Evolutionary conservation across 805 yeast genomes (phyloP).

Genomic region (Metschnikowia rubicola): DNA sequence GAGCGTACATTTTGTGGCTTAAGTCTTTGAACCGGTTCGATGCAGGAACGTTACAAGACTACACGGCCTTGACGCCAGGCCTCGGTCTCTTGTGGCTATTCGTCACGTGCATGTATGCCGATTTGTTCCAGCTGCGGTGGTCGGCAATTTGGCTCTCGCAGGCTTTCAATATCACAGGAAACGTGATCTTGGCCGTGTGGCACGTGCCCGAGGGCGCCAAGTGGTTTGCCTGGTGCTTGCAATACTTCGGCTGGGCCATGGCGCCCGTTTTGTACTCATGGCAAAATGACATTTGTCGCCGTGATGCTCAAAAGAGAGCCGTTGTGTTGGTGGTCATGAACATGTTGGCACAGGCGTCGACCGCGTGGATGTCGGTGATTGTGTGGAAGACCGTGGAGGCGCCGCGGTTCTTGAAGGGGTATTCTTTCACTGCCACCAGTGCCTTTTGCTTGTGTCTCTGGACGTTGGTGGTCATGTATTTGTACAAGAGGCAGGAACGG

Average conservation of each 20-base stretch:
- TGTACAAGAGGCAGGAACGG: slow-evolving; percentile 37
- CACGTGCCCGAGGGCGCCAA: slow-evolving; percentile 53
- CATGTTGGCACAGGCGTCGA: slow-evolving; percentile 50
- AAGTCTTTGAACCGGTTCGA: slow-evolving; percentile 22
- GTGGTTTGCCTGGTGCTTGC: slow-evolving; percentile 61
- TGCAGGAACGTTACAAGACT: slow-evolving; percentile 34
- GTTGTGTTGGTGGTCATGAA: slow-evolving; percentile 56
- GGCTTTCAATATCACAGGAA: slow-evolving; percentile 51
- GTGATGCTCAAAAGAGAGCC: slow-evolving; percentile 54
- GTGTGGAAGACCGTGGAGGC: slow-evolving; percentile 58
- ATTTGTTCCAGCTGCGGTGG: slow-evolving; percentile 41
- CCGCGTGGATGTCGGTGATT: slow-evolving; percentile 47
- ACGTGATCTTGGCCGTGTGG: slow-evolving; percentile 57
- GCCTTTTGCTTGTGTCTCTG: slow-evolving; percentile 45
- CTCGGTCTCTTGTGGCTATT: slow-evolving; percentile 40
- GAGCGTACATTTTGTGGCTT: slow-evolving; percentile 62
- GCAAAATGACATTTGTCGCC: slow-evolving; percentile 55
- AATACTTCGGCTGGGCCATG: slow-evolving; percentile 60
- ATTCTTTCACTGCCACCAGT: slow-evolving; percentile 46
- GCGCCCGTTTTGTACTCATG: slow-evolving; percentile 60
- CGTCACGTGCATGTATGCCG: slow-evolving; percentile 36
- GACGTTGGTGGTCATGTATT: slow-evolving; percentile 50
- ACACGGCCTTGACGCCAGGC: slow-evolving; percentile 46
- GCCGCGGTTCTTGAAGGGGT: slow-evolving; percentile 56
- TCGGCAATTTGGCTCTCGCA: slow-evolving; percentile 52